Conservation (phyloP, 805 yeast genomes). For the Saccharomycopsis sp. region DNA sequence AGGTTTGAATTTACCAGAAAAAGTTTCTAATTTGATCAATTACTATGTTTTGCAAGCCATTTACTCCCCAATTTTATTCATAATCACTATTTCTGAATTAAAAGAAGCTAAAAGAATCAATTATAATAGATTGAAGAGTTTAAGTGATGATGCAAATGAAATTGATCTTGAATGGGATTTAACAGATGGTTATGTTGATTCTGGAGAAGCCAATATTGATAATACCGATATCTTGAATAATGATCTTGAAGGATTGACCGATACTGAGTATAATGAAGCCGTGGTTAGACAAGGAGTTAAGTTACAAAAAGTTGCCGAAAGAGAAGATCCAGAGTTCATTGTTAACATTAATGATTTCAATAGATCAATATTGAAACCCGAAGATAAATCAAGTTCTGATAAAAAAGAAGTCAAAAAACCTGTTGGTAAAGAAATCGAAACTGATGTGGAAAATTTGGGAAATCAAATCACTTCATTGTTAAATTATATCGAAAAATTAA, state of each 20-base stretch:
- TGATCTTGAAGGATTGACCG: too few relatives aligned
- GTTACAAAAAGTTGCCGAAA: slow-evolving; percentile 53
- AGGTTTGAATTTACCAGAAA: slow-evolving; percentile 28
- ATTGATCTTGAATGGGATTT: slow-evolving; percentile 24
- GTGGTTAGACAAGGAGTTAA: slow-evolving; percentile 22
- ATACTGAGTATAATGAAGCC: not conserved
- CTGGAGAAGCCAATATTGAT: slow-evolving; percentile 24
- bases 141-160: slow-evolving; percentile 29
- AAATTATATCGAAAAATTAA: too few relatives aligned
- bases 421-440: too few relatives aligned
- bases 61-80: slow-evolving; percentile 56
- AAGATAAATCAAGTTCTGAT: too few relatives aligned
- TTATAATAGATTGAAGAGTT: slow-evolving; percentile 27
- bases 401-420: too few relatives aligned
- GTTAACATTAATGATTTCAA: slow-evolving; percentile 42
- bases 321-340: slow-evolving; percentile 58
- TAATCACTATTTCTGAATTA: slow-evolving; percentile 56
- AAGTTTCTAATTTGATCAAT: slow-evolving; percentile 32
- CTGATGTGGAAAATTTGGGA: too few relatives aligned
- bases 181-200: slow-evolving; percentile 25
- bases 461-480: too few relatives aligned
- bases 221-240: slow-evolving; percentile 1
- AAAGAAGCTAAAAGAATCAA: slow-evolving; percentile 39
- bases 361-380: too few relatives aligned
- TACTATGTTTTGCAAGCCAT: slow-evolving; percentile 50